Evolutionary conservation across 352 stramenopile genomes (phyloP).

Genomic region (Phytophthora agathidicida): DNA sequence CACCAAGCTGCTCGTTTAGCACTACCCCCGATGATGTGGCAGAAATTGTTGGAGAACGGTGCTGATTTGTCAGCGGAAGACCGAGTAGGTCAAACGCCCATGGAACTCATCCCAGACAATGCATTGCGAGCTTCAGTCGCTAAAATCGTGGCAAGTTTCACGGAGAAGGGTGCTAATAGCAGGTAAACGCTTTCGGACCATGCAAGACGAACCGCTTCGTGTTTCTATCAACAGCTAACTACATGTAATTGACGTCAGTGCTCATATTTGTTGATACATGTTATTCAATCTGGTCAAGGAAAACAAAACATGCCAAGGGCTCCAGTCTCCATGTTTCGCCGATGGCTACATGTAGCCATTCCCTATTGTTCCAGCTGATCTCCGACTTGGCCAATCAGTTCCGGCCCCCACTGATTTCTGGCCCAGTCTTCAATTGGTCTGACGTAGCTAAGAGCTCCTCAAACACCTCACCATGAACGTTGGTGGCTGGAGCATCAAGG

Average conservation of each 20-base stretch:
- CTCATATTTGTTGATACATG: neutral
- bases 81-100: constrained; percentile 28
- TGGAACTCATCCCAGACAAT: constrained; percentile 39
- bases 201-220: too few relatives aligned
- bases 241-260: neutral
- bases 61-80: constrained; percentile 26
- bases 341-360: too few relatives aligned
- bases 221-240: too few relatives aligned
- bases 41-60: constrained; percentile 30
- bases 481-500: constrained; percentile 23
- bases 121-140: constrained; percentile 28
- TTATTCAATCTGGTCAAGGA: constrained; percentile 4
- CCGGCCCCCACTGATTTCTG: constrained; percentile 7
- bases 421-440: too few relatives aligned
- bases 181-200: too few relatives aligned
- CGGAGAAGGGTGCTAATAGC: constrained; percentile 2
- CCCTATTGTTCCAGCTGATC: constrained; percentile 2
- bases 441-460: constrained; percentile 4
- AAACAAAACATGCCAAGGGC: too few relatives aligned
- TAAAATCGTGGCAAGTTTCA: constrained; percentile 21
- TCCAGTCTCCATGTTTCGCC: too few relatives aligned
- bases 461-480: constrained; percentile 21
- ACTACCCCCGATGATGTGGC: constrained; percentile 35
- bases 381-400: neutral
- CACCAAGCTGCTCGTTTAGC: constrained; percentile 37